phyloP scores from a whole-genome alignment of 2,329 filamentous ascomycete genomes.

The Periglandula ipomoeae region DNA sequence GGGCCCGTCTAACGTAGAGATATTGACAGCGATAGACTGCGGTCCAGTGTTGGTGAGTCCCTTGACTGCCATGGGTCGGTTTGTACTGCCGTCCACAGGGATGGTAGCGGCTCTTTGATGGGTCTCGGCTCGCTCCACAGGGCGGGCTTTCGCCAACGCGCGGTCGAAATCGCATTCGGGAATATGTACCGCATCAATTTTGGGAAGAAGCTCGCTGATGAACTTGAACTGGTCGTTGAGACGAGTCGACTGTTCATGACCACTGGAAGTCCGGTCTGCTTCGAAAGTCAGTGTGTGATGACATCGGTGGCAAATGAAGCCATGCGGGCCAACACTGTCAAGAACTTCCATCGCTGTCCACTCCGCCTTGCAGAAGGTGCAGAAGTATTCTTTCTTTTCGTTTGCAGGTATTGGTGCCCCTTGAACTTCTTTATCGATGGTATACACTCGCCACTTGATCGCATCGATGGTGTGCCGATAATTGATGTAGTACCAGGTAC shows the following conservation, averaged over 20 bases:
- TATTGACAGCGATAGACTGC: conserved; percentile 60
- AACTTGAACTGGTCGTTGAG: conserved; percentile 74
- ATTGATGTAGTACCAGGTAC: conserved; percentile 96
- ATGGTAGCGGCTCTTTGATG: conserved; percentile 55
- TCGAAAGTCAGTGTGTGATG: conserved; percentile 53
- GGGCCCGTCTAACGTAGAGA: conserved; percentile 56
- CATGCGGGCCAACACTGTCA: conserved; percentile 58
- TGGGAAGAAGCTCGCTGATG: conserved; percentile 64
- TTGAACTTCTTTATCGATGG: conserved; percentile 82
- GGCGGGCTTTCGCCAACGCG: conserved; percentile 52
- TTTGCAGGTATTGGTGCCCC: conserved; percentile 67
- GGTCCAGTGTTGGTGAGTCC: conserved; percentile 58
- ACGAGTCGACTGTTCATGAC: conserved; percentile 62
- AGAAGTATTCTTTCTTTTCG: conserved; percentile 90
- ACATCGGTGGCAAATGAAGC: conserved; percentile 82
- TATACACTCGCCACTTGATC: conserved; percentile 89
- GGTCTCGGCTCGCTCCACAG: conserved; percentile 56
- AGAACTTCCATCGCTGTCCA: conserved; percentile 88
- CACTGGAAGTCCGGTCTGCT: conserved; percentile 57
- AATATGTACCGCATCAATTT: conserved; percentile 66
- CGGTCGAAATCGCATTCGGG: conserved; percentile 67
- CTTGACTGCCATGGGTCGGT: conserved; percentile 58
- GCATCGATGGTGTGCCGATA: conserved; percentile 90
- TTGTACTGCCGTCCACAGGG: conserved; percentile 42
- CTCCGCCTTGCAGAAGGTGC: conserved; percentile 69